Evolutionary conservation across 2,329 filamentous ascomycete genomes (phyloP).

Genomic region (Alternaria longipes): DNA sequence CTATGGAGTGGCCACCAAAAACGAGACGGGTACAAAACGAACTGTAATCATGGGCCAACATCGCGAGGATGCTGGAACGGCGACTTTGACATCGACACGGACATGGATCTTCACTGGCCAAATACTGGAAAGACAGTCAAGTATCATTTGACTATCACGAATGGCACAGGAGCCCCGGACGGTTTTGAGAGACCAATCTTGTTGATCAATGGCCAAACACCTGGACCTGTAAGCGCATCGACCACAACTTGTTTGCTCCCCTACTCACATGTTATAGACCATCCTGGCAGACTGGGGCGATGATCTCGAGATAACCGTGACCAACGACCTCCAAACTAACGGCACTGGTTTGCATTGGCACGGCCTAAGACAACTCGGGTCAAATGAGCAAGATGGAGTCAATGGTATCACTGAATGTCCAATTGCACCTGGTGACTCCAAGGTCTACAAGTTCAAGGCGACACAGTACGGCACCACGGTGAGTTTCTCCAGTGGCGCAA

Average conservation of each 20-base stretch:
- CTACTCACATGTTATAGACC: conserved; percentile 45
- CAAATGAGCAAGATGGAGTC: conserved; percentile 56
- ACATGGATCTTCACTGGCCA: conserved; percentile 56
- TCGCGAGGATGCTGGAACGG: conserved; percentile 36
- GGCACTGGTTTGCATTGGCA: conserved; percentile 64
- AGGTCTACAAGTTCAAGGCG: conserved; percentile 46
- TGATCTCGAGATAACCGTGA: conserved; percentile 51
- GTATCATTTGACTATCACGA: conserved; percentile 57
- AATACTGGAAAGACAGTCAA: conserved; percentile 53
- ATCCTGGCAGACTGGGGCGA: conserved; percentile 56
- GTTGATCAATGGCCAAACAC: conserved; percentile 58
- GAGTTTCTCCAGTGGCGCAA: conserved; percentile 6
- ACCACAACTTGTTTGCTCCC: background rate
- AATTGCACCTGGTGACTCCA: conserved; percentile 65
- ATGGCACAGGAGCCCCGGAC: conserved; percentile 57
- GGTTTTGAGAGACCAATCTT: conserved; percentile 54
- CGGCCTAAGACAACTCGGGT: conserved; percentile 56
- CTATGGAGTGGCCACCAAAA: conserved; percentile 20
- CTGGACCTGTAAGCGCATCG: conserved; percentile 55
- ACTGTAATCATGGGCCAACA: conserved; percentile 34
- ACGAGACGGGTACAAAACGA: conserved; percentile 23
- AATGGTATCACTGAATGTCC: conserved; percentile 70
- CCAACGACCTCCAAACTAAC: conserved; percentile 51
- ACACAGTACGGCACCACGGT: conserved; percentile 49
- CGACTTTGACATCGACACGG: conserved; percentile 54